Percentiles rank a stretch among this genome's conserved stretches.
These are phyloP conservation scores for Fusarium torreyae DNA, from an alignment of 2,329 filamentous ascomycete genomes.

Conservation along the genomic window DNA sequence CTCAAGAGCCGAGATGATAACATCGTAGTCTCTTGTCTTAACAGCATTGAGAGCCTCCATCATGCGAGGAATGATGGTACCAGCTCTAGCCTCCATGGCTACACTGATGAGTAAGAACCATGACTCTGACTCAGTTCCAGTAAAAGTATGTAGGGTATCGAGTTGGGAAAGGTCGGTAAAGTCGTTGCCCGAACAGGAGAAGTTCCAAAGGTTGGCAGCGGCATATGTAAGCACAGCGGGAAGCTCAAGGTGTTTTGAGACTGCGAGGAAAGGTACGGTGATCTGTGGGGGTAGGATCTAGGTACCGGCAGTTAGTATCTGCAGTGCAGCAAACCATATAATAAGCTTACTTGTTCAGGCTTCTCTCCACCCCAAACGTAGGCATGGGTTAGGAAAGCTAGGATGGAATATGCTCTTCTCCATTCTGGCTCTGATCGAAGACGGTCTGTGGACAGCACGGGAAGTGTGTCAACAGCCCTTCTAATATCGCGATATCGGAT, in stretches of 20 bases:
- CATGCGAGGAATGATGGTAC: constrained; percentile 82
- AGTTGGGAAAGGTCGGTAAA: constrained; percentile 79
- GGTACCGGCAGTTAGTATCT: constrained; percentile 30
- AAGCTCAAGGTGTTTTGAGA: constrained; percentile 82
- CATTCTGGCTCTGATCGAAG: constrained; percentile 79
- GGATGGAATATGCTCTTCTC: constrained; percentile 83
- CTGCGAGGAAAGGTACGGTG: constrained; percentile 80
- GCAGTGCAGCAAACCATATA: fast-evolving
- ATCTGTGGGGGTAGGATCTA: constrained; percentile 80
- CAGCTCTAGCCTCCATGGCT: constrained; percentile 88
- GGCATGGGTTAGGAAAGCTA: constrained; percentile 85
- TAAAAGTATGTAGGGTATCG: constrained; percentile 83
- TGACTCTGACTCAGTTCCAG: constrained; percentile 89
- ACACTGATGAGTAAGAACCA: constrained; percentile 96
- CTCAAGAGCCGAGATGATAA: constrained; percentile 75
- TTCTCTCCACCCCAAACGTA: constrained; percentile 91
- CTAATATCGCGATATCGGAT: constrained; percentile 75
- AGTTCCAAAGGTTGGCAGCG: constrained; percentile 92
- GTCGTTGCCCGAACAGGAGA: constrained; percentile 68
- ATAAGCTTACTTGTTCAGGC: constrained; percentile 74
- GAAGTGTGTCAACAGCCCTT: constrained; percentile 74
- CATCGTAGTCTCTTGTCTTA: constrained; percentile 69
- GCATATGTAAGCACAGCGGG: constrained; percentile 94
- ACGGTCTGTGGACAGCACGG: constrained; percentile 76
- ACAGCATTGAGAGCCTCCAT: constrained; percentile 81